Conservation (phyloP, 2,329 filamentous ascomycete species). For the Pyrenophora seminiperda region DNA sequence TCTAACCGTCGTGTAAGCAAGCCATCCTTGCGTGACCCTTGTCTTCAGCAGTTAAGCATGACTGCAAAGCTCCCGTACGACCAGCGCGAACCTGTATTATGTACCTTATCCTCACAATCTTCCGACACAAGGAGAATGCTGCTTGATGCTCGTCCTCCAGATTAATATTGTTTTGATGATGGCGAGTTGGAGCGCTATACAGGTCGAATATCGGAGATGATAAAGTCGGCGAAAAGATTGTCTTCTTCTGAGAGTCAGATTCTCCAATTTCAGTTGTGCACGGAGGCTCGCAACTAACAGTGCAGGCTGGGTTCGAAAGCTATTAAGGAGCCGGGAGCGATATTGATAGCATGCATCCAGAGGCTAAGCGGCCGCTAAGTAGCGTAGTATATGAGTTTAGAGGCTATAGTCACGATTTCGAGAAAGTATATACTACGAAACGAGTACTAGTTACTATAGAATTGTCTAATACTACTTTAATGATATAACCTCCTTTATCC, state of each 20-base stretch:
- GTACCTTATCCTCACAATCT: no score
- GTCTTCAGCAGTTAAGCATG: no score
- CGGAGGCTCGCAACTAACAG: not conserved
- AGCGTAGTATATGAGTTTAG: not conserved
- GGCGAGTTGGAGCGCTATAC: not conserved
- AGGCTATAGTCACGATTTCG: not conserved
- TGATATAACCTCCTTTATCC: not conserved
- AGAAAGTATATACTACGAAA: not conserved
- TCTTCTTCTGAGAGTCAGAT: slow-evolving; percentile 1
- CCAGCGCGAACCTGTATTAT: no score
- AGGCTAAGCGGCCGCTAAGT: not conserved
- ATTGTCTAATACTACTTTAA: not conserved
- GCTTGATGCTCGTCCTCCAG: no score
- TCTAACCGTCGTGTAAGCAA: no score
- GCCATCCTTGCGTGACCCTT: no score
- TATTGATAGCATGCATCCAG: not conserved
- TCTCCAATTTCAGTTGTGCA: not conserved
- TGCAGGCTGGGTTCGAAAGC: not conserved
- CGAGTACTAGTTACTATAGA: not conserved
- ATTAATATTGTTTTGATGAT: not conserved
- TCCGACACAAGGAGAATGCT: no score
- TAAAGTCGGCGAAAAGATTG: slow-evolving; percentile 1
- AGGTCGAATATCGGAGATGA: not conserved
- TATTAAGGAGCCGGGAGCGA: not conserved
- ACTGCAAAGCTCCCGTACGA: no score